Evolutionary conservation across 1,284 basidiomycete genomes (phyloP).

Genomic region (Moesziomyces sp.): DNA sequence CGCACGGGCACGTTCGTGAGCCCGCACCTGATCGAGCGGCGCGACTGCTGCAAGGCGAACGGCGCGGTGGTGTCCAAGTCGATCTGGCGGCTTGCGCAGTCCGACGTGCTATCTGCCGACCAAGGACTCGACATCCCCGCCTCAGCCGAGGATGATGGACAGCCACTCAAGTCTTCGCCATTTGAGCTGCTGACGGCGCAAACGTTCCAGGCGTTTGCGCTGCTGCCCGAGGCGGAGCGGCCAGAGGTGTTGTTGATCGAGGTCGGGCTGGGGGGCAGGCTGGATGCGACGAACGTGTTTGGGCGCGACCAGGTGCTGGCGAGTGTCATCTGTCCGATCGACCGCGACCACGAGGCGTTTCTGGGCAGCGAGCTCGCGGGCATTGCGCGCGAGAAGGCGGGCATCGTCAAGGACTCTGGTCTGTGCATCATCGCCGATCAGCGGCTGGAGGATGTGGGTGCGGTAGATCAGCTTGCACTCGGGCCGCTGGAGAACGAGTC

Average conservation of each 20-base stretch:
- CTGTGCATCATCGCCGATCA: constrained; percentile 78
- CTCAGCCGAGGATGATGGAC: constrained; percentile 16
- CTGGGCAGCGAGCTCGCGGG: constrained; percentile 80
- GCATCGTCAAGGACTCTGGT: constrained; percentile 78
- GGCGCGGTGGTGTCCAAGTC: constrained; percentile 72
- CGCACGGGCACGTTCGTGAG: constrained; percentile 88
- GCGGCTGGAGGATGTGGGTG: constrained; percentile 14
- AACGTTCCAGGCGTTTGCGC: constrained; percentile 54
- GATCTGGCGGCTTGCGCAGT: constrained; percentile 73
- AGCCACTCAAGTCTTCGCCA: constrained; percentile 49
- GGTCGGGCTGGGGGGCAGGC: constrained; percentile 91
- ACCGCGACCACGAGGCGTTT: constrained; percentile 91
- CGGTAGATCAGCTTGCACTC: constrained; percentile 31
- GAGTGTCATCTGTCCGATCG: constrained; percentile 85
- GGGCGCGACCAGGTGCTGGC: constrained; percentile 78
- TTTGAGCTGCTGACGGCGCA: constrained; percentile 71
- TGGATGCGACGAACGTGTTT: constrained; percentile 90
- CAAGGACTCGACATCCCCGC: constrained; percentile 75
- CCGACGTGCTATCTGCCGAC: constrained; percentile 73
- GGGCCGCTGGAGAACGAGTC: constrained; percentile 45
- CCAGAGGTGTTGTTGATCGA: constrained; percentile 89
- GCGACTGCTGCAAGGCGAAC: constrained; percentile 82
- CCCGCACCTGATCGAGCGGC: constrained; percentile 84
- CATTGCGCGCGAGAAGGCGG: constrained; percentile 86
- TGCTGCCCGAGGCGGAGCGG: constrained; percentile 60